A percentile compares a stretch with the other conserved stretches of the same genome.
phyloP scores from a whole-genome alignment of 2,329 filamentous ascomycete genomes.

The Orbilia ellipsospora region DNA sequence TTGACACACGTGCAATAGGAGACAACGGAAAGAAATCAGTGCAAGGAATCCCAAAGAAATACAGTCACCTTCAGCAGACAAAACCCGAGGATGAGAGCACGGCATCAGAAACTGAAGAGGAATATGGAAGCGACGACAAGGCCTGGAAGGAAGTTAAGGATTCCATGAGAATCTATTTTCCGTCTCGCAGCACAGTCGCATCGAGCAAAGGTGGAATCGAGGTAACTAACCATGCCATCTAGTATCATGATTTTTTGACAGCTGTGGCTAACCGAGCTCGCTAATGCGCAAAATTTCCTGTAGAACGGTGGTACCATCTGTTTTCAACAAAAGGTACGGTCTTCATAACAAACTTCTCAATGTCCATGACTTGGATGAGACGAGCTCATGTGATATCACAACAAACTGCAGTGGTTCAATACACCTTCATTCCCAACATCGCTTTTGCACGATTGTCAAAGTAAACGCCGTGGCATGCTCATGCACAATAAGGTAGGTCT shows the following conservation, averaged over 20 bases:
- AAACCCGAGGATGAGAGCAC: conserved; percentile 68
- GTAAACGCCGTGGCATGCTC: conserved; percentile 75
- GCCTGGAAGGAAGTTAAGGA: conserved; percentile 62
- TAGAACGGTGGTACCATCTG: conserved; percentile 85
- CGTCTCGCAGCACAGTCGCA: conserved; percentile 75
- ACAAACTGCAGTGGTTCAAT: conserved; percentile 72
- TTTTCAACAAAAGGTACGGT: conserved; percentile 65
- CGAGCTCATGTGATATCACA: conserved; percentile 43
- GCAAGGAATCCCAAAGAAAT: conserved; percentile 48
- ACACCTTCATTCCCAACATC: conserved; percentile 75
- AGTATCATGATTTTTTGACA: conserved; percentile 36
- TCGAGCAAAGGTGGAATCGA: conserved; percentile 72
- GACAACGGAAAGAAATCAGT: conserved; percentile 48
- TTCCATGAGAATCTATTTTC: conserved; percentile 81
- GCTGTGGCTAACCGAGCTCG: conserved; percentile 56
- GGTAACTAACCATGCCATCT: conserved; percentile 64
- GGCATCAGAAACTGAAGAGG: conserved; percentile 44
- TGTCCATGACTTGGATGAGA: neutral
- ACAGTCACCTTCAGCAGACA: conserved; percentile 41
- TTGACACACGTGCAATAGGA: conserved; percentile 40
- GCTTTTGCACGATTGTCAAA: conserved; percentile 80
- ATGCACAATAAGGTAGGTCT: conserved; percentile 85
- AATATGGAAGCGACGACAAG: conserved; percentile 56
- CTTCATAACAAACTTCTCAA: conserved; percentile 1
- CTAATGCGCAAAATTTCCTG: conserved; percentile 59